Evolutionary conservation across 225 moss, liverwort and hornwort genomes (phyloP), one percentile per base, ranked within the genome.

Genomic region (Antitrichia curtipendula): DNA sequence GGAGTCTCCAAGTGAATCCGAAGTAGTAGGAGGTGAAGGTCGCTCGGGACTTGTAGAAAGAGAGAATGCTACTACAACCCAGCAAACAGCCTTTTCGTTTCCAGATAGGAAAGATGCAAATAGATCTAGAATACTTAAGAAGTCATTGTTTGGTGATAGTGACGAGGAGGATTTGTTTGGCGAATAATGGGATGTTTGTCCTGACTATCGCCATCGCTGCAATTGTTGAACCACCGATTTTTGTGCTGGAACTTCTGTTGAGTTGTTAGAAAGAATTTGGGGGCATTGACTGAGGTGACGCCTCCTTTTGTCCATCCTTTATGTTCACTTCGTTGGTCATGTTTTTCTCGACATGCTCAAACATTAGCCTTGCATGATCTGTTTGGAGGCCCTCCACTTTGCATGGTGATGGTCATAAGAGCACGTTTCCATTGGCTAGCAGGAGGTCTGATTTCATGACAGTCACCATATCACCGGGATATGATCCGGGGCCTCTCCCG

Each of bases 141-240:
- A 88, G 84, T 88, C 90, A 64, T 81, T 92, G 84, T 92, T 92
- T 88, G 92, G 90, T 84, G 92, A 92, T 84, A 92, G 92, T 86
- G 92, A 92, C 70, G 81, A 81, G 71, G 92, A 90, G 52, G 79
- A 78, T 78, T 59, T 84, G 59, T 88, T 88, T 84, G 88, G 83
- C 83, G 88, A 91, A 36, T 91, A 70, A 75, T 83, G 43, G 77
- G 47, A 58, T 32, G 58, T 82, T 68, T 47, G 62, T 41, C 54
- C 82, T 73, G 61, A 25, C 38, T 24, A 24, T 53, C 23, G 41
- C 74, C 53, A 34, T 82, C 2, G 7, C 31, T 62, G 53, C 45
- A 64, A 53, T 82, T 49, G 54, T 64, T 82, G 27, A 23, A 81
- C 53, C 2, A 72, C 38, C 12, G 49, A 29, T 53, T 81, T 61